These are phyloP conservation scores for Talaromyces sp. DNA, from an alignment of 2,329 filamentous ascomycete genomes.

Conservation along the genomic window DNA sequence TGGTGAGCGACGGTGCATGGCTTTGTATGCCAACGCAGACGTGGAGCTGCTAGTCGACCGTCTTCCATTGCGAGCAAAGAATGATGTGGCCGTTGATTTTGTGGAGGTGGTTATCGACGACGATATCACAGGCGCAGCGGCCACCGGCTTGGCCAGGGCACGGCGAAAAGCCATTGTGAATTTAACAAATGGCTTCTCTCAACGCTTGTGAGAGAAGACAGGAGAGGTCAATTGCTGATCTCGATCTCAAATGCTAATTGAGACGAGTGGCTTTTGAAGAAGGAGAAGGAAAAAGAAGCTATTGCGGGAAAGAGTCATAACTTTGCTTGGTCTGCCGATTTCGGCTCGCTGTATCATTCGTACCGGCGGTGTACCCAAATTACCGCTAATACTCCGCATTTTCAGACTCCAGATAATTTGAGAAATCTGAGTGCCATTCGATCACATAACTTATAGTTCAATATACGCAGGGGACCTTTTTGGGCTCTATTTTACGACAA, in stretches of 20 bases:
- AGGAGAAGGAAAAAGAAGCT: slow-evolving; percentile 10
- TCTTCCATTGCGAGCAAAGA: slow-evolving; percentile 9
- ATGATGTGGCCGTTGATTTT: slow-evolving; percentile 5
- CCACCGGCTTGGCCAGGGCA: slow-evolving; percentile 31
- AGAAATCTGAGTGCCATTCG: not conserved
- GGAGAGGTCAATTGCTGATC: slow-evolving; percentile 9
- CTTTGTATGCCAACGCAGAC: slow-evolving; percentile 94
- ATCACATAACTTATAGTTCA: too few species aligned
- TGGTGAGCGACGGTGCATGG: slow-evolving; percentile 81
- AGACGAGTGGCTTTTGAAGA: slow-evolving; percentile 3
- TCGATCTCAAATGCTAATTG: slow-evolving; percentile 9
- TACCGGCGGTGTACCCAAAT: slow-evolving; percentile 28
- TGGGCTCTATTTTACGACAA: not conserved
- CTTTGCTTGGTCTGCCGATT: slow-evolving; percentile 26
- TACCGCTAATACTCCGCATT: slow-evolving; percentile 15
- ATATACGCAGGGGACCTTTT: not conserved
- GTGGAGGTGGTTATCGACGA: slow-evolving; percentile 25
- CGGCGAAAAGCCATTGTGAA: slow-evolving; percentile 36
- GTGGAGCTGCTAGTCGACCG: slow-evolving; percentile 60
- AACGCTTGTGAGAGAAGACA: not conserved
- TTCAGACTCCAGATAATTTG: not conserved
- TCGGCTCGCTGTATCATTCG: slow-evolving; percentile 22
- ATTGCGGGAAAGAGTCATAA: slow-evolving; percentile 14
- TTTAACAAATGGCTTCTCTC: not conserved
- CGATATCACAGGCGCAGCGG: slow-evolving; percentile 15